Evolutionary conservation across 441 rosid species (phyloP).

Genomic region (Eutrema salsugineum): DNA sequence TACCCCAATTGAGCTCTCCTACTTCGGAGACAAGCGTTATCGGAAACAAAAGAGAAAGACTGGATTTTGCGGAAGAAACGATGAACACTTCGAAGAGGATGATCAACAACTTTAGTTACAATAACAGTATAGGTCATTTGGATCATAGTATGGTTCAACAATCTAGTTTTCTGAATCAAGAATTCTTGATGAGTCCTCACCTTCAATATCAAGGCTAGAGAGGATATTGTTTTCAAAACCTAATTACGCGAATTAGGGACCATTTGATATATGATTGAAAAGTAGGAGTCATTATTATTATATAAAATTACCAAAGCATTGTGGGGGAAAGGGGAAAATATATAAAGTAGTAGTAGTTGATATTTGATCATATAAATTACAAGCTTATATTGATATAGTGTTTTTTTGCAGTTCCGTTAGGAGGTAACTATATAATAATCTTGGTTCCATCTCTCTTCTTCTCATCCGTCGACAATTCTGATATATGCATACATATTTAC

Average conservation of each 20-base stretch:
- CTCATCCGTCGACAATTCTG: background rate
- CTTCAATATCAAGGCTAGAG: constrained; percentile 53
- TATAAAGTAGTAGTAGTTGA: constrained; percentile 4
- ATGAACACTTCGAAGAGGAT: constrained; percentile 47
- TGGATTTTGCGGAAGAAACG: constrained; percentile 36
- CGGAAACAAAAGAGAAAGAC: constrained; percentile 57
- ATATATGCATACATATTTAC: background rate
- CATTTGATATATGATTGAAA: constrained; percentile 17
- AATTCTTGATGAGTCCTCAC: constrained; percentile 47
- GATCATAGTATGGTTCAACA: constrained; percentile 61
- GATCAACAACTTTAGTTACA: constrained; percentile 40
- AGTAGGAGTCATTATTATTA: constrained; percentile 1
- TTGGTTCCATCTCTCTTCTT: background rate
- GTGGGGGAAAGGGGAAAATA: background rate
- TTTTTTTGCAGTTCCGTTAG: background rate
- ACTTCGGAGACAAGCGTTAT: constrained; percentile 31
- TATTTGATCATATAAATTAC: constrained; percentile 1
- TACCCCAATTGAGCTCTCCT: constrained; percentile 45
- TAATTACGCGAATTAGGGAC: constrained; percentile 9
- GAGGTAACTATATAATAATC: background rate
- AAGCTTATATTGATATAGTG: background rate
- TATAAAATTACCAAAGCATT: constrained; percentile 1
- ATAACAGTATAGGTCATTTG: constrained; percentile 33
- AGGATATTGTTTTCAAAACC: constrained; percentile 11
- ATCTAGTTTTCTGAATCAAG: constrained; percentile 51